These are phyloP conservation scores for Suillus paluster DNA, from an alignment of 768 basidiomycete species.

Conservation along the genomic window DNA sequence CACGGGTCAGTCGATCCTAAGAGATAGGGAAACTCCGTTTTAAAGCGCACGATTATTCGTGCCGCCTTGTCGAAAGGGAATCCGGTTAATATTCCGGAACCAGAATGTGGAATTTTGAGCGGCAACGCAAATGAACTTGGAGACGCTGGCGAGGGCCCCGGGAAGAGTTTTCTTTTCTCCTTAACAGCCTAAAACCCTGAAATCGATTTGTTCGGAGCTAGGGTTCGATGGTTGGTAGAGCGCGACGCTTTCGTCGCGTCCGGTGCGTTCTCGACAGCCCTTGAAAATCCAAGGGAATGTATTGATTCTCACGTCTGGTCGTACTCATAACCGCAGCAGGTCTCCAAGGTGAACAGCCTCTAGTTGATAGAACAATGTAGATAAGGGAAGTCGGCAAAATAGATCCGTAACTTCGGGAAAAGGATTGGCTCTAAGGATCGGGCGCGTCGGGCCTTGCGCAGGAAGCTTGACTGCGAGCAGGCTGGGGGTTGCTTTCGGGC, in stretches of 20 bases:
- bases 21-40: constrained; percentile 78
- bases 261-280: constrained; percentile 76
- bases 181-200: constrained; percentile 74
- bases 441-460: constrained; percentile 76
- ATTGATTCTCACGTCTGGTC: constrained; percentile 71
- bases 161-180: constrained; percentile 83
- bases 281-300: constrained; percentile 81
- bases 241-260: constrained; percentile 72
- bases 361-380: constrained; percentile 81
- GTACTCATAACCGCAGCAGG: constrained; percentile 82
- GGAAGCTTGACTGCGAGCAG: constrained; percentile 27
- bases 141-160: constrained; percentile 68
- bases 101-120: constrained; percentile 70
- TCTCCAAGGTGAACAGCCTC: constrained; percentile 84
- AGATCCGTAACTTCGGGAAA: constrained; percentile 82
- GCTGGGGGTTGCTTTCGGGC: constrained; percentile 72
- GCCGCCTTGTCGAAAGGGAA: constrained; percentile 76
- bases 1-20: constrained; percentile 87
- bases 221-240: constrained; percentile 75
- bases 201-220: constrained; percentile 78
- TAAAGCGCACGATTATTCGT: constrained; percentile 66
- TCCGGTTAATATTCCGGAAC: constrained; percentile 80
- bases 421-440: constrained; percentile 81
- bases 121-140: constrained; percentile 72
- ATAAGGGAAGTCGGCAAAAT: constrained; percentile 84